Base-by-base conservation (phyloP, 2,329 filamentous ascomycete species). In the Colletotrichum tofieldiae region DNA sequence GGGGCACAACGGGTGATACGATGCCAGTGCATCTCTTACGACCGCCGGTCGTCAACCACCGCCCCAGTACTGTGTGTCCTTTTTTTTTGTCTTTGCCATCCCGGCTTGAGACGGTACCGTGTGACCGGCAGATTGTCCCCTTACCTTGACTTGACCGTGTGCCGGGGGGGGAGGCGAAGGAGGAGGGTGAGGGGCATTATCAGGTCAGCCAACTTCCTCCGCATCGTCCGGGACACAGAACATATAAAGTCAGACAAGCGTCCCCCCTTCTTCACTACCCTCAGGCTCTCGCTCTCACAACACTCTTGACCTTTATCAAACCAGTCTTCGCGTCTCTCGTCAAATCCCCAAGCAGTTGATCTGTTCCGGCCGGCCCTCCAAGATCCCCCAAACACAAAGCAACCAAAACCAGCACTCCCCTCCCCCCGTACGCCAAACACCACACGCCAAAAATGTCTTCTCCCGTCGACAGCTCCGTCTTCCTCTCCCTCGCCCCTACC, bases 401-500 rank as follows among this genome's bases (percentile, higher is more conserved):
- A 45, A 45, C 45, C 45, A 41, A 16, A 9, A 14, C 11, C 32
- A 37, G 18, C 20, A 14, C 52, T 39, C 4, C 29, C 6, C 16
- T 20, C 12, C 51, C 16, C 32, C 18, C 51, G 43, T n/a, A 52
- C 26, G 41, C n/a, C n/a, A 26, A 37, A 26, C 26, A 47, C 35
- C 26, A 35, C 20, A 52, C 20, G 41, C n/a, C 59, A 72, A 62
- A 62, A 32, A 74, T 75, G 69, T 75, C 69, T 67, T 62, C 67
- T 43, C 73, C 73, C 56, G 65, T 72, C 59, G 69, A 72, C 65
- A 72, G 62, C 69, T 72, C 73, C 60, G 59, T 72, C 61, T 91
- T 91, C 83, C 86, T 91, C 74, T 85, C 86, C 39, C 85, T 91
- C 61, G 88, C 87, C n/a, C 90, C 90, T 51, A 84, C 85, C 76